Base-by-base conservation (phyloP, 768 basidiomycete species). In the Rhodotorula sphaerocarpa region DNA sequence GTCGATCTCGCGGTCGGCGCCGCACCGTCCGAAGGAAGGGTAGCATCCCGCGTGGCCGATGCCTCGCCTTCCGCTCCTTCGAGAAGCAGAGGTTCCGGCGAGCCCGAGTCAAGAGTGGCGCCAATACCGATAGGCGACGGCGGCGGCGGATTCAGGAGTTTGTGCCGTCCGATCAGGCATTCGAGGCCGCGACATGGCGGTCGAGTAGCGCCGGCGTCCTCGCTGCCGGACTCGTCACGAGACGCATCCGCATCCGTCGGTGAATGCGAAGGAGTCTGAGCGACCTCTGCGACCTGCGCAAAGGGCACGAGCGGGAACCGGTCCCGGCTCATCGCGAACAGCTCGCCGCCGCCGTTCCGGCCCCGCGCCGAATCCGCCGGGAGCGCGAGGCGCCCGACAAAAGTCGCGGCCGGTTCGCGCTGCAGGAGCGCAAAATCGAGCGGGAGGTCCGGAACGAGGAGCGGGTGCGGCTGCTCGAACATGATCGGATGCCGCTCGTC, bases 251-350 rank as follows among this genome's bases (percentile, higher is more conserved):
- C 71, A 27, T 39, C 63, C 60, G 21, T 45, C 55, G 70, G 28
- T 66, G 52, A 70, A 69, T 43, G 70, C 70, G 25, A 69, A 45
- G 10, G 72, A 57, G n/a, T 54, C 65, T 68, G 59, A 69, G 72
- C 55, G 56, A 61, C 69, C 64, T 73, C 28, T 59, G 73, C 63
- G 60, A 65, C 54, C 60, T 74, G 75, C 18, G 75, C 74, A 59
- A 77, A 75, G 33, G 73, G 83, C 62, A 93, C 86, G 15, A 96
- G 79, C 0, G 92, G 93, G 72, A 82, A 96, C 12, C 81, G 81
- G 16, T 81, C 79, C 1, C 87, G 85, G 66, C 86, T 87, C 83
- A 96, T 86, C 25, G 88, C 90, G 70, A 84, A 93, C 3, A 95
- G 79, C 45, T 61, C 57, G 23, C 57, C 62, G 34, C 34, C 45